Evolutionary conservation across 1,284 basidiomycete species (phyloP).

Genomic region (Mycena sp.): DNA sequence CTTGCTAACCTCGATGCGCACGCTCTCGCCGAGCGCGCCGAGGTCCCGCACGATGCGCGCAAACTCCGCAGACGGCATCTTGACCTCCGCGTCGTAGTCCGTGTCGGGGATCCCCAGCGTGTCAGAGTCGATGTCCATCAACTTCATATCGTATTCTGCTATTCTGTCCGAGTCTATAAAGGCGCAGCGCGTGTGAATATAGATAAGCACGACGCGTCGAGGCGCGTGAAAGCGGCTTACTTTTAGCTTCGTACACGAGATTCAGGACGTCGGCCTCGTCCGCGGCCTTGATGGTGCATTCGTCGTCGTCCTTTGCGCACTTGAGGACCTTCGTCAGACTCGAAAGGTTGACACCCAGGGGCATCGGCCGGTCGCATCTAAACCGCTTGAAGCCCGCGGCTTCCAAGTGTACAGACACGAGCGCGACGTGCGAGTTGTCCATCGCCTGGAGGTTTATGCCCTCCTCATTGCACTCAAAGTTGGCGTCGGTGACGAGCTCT

Average conservation of each 20-base stretch:
- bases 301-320: constrained; percentile 97
- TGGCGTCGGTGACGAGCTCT: constrained; percentile 97
- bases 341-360: constrained; percentile 89
- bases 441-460: constrained; percentile 97
- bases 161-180: constrained; percentile 88
- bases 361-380: constrained; percentile 97
- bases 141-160: constrained; percentile 98
- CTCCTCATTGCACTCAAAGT: constrained; percentile 98
- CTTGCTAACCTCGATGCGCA: constrained; percentile 96
- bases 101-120: constrained; percentile 98
- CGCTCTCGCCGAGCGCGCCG: constrained; percentile 91
- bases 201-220: constrained; percentile 57
- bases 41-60: constrained; percentile 94
- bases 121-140: constrained; percentile 99
- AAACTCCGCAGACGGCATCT: constrained; percentile 90
- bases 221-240: constrained; percentile 57
- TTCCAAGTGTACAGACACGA: constrained; percentile 86
- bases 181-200: constrained; percentile 30
- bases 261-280: constrained; percentile 94
- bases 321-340: constrained; percentile 96
- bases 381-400: constrained; percentile 87
- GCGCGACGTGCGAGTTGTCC: constrained; percentile 99
- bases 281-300: constrained; percentile 90
- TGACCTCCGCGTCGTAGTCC: constrained; percentile 94
- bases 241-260: constrained; percentile 91